Conservation (phyloP, 163 green algal genomes). For the Chlorella variabilis region DNA sequence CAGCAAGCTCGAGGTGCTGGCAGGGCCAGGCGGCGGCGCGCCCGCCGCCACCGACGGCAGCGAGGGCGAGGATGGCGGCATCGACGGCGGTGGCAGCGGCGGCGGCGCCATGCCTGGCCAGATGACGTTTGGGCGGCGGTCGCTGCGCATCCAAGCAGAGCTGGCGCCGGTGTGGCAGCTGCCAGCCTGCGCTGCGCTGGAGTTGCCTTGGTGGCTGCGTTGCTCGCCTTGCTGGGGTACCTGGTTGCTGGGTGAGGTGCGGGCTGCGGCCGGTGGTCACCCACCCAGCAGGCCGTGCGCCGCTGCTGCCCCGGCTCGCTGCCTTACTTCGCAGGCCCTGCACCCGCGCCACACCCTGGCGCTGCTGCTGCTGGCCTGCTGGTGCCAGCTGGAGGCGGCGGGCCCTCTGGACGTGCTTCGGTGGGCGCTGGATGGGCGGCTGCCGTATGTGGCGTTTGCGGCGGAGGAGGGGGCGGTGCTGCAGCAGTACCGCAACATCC, state of each 20-base stretch:
- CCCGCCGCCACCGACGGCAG: too few relatives aligned
- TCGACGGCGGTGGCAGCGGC: neutral
- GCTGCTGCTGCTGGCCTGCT: conserved; percentile 44
- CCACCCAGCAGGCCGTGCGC: too few relatives aligned
- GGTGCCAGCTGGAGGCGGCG: conserved; percentile 27
- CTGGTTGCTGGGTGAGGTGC: too few relatives aligned
- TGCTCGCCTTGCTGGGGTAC: neutral
- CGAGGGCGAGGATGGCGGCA: neutral
- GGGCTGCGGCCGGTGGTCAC: too few relatives aligned
- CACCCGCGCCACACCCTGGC: conserved; percentile 20
- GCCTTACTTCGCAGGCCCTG: conserved; percentile 28
- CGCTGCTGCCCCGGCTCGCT: too few relatives aligned
- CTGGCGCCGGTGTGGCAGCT: conserved; percentile 9
- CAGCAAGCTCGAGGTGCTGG: conserved; percentile 21
- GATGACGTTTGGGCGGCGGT: conserved; percentile 7
- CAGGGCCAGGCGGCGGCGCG: neutral
- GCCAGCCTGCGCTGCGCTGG: too few relatives aligned
- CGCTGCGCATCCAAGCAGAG: neutral
- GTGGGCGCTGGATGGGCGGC: conserved; percentile 21
- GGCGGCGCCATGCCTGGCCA: neutral
- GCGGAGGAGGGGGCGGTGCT: neutral
- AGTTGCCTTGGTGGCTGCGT: too few relatives aligned
- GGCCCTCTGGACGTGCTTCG: conserved; percentile 33
- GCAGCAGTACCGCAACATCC: conserved; percentile 5
- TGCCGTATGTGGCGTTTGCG: conserved; percentile 41